Percentiles rank a stretch among this genome's conserved stretches.
Conservation (phyloP, 305 asterid genomes). For the Striga hermonthica region DNA sequence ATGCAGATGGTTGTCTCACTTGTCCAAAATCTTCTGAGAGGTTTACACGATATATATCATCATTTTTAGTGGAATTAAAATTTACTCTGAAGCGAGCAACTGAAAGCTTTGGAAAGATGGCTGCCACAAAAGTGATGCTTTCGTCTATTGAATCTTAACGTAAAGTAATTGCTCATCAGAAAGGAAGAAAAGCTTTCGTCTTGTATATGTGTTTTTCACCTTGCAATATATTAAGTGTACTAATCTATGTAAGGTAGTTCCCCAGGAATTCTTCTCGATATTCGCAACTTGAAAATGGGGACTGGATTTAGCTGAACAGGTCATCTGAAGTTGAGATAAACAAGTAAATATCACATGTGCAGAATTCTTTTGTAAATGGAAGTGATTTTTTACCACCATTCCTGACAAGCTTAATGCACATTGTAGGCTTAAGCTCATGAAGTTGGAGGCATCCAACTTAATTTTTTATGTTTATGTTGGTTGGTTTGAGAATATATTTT, state of each 20-base stretch:
- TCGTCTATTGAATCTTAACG: background rate
- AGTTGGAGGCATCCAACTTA: conserved; percentile 16
- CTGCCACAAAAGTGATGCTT: background rate
- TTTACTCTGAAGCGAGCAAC: background rate
- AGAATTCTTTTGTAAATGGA: background rate
- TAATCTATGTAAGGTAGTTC: background rate
- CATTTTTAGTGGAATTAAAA: background rate
- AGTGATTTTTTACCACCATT: background rate
- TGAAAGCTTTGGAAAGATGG: background rate
- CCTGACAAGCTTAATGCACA: background rate
- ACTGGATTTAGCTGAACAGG: background rate
- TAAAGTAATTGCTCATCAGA: background rate
- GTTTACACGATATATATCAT: background rate
- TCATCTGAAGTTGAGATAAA: background rate
- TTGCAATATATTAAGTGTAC: background rate
- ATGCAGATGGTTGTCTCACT: background rate
- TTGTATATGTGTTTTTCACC: background rate
- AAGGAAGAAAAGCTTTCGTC: background rate
- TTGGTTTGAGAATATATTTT: background rate
- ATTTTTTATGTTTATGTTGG: conserved; percentile 1
- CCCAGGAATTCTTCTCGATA: conserved; percentile 6
- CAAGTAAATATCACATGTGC: background rate
- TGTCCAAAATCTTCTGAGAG: background rate
- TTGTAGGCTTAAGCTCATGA: conserved; percentile 7
- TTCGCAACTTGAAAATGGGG: background rate